Evolutionary conservation across 2,329 filamentous ascomycete genomes (phyloP).

Genomic region (Paracorniculantispora psalliotae): DNA sequence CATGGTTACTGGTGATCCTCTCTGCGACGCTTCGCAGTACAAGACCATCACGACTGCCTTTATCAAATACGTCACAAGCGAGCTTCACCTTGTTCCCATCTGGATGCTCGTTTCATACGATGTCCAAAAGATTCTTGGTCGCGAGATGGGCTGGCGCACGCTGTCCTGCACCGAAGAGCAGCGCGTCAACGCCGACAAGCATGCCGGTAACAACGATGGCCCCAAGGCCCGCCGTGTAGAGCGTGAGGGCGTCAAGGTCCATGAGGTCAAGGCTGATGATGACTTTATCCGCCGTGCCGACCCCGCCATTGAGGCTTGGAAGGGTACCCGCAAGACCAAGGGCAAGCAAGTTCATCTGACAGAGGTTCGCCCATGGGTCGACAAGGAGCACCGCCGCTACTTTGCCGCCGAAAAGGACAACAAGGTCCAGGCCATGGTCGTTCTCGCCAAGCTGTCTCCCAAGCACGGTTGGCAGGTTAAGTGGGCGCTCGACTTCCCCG

Average conservation of each 20-base stretch:
- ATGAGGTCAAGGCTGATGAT: constrained; percentile 64
- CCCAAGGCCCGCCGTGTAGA: constrained; percentile 78
- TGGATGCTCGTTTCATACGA: constrained; percentile 85
- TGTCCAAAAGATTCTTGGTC: constrained; percentile 73
- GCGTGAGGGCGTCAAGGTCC: constrained; percentile 76
- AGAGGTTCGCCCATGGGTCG: constrained; percentile 83
- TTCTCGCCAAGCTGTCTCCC: constrained; percentile 75
- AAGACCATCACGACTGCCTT: constrained; percentile 67
- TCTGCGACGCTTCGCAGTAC: constrained; percentile 77
- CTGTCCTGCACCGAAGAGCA: constrained; percentile 87
- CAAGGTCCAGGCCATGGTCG: constrained; percentile 70
- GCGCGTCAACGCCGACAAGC: constrained; percentile 72
- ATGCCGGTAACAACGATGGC: constrained; percentile 55
- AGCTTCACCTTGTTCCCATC: constrained; percentile 67
- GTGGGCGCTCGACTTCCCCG: constrained; percentile 91
- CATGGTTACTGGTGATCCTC: constrained; percentile 81
- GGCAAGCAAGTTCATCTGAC: constrained; percentile 85
- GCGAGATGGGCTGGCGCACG: constrained; percentile 79
- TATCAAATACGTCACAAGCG: constrained; percentile 67
- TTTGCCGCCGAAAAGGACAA: constrained; percentile 74
- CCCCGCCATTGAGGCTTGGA: constrained; percentile 72
- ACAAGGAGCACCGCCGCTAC: constrained; percentile 77
- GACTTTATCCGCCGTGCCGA: constrained; percentile 68
- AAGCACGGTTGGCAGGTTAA: constrained; percentile 89
- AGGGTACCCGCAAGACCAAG: constrained; percentile 72